phyloP scores from a whole-genome alignment of 768 basidiomycete genomes.

The Macrolepiota dolichaula region DNA sequence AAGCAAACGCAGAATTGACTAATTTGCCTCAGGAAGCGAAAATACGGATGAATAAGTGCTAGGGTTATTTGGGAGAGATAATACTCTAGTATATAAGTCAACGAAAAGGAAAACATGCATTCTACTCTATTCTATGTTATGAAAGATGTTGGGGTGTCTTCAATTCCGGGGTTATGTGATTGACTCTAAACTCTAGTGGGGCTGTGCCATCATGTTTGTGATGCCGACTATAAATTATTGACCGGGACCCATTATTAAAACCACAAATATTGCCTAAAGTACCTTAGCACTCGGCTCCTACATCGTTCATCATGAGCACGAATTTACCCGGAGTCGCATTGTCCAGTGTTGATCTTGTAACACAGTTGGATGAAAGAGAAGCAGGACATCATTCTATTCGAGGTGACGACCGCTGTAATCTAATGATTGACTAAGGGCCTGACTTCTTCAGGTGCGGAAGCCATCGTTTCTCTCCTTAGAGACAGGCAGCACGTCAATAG shows the following conservation, averaged over 20 bases:
- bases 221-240: too few relatives aligned
- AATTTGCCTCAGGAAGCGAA: too few relatives aligned
- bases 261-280: too few relatives aligned
- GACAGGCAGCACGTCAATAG: conserved; percentile 46
- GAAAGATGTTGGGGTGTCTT: too few relatives aligned
- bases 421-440: neutral
- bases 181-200: too few relatives aligned
- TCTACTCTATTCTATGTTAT: too few relatives aligned
- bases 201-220: too few relatives aligned
- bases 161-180: neutral
- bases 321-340: neutral
- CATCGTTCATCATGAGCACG: neutral
- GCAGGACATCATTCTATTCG: conserved; percentile 5
- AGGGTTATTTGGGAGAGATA: too few relatives aligned
- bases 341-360: neutral
- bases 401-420: neutral
- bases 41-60: too few relatives aligned
- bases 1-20: too few relatives aligned
- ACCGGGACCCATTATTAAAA: too few relatives aligned
- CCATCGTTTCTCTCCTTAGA: conserved; percentile 44
- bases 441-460: conserved; percentile 40
- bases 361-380: conserved; percentile 2
- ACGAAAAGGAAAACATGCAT: neutral
- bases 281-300: neutral
- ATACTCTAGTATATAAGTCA: too few relatives aligned